Base-by-base conservation (phyloP, 805 yeast species). In the Tetrapisispora namnaoensis region DNA sequence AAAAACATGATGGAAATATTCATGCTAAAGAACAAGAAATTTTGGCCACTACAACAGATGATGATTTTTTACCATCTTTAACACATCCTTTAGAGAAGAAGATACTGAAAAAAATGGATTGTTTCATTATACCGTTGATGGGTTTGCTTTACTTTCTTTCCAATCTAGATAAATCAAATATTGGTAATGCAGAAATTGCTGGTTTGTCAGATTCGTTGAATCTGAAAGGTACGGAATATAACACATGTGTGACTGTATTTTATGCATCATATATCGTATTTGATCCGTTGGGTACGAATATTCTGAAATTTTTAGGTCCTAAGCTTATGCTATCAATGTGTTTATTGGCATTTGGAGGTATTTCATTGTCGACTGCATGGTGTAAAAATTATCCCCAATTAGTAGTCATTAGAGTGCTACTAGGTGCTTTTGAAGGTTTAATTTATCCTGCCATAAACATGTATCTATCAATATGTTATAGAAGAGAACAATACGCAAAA, bases 141-240 rank as follows among this genome's bases (percentile, higher is more conserved):
- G 61, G 71, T 9, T 49, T 69, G 20, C 60, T 72, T 40, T 76
- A 75, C 56, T 69, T 76, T 49, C 63, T 73, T 42, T 71, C 79
- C 3, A 69, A 70, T 44, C 62, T 79, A 49, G 83, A 79, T 60
- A 70, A 77, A 51, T 74, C 80, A 14, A 78, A 78, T 56, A 76
- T 79, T 47, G 82, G 83, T 54, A 79, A 79, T 56, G 83, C 83
- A 10, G 70, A 70, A 39, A 69, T 75, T 2, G 82, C 79, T 14
- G 83, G 83, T 4, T 53, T 78, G 51, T 60, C 68, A 0, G 65
- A 65, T 27, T 74, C 70, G 47, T 49, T 76, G 18, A 64, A 67
- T 8, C 57, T 76, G 24, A 55, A 61, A 1, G 68, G 67, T 1
- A 61, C 58, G 21, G 71, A 76, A 53, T 75, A 67, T 54, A 70